phyloP scores from a whole-genome alignment of 139 green algal genomes.

The Pycnococcus provasolii region DNA sequence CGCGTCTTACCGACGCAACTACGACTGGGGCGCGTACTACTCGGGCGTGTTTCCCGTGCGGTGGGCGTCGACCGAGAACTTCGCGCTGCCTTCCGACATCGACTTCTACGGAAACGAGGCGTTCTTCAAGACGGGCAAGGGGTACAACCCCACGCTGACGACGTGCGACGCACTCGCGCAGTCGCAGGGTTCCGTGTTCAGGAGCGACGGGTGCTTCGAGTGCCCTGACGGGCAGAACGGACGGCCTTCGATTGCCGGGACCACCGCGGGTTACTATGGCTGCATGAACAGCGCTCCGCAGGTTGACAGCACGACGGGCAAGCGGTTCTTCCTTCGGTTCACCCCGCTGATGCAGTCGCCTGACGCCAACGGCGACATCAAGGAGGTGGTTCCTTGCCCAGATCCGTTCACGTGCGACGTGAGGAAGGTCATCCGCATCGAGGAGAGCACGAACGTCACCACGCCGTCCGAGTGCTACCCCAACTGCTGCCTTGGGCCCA shows the following conservation, averaged over 20 bases:
- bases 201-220: neutral
- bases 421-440: neutral
- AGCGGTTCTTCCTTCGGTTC: no score
- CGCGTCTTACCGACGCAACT: conserved; percentile 7
- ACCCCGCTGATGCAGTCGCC: no score
- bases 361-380: neutral
- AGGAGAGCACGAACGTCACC: neutral
- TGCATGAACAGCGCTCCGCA: no score
- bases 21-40: conserved; percentile 1
- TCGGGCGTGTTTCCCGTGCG: conserved; percentile 4
- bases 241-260: no score
- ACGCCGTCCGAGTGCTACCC: no score
- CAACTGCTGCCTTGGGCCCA: no score
- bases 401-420: conserved; percentile 18
- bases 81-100: neutral
- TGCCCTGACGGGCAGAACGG: neutral
- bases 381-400: conserved; percentile 7
- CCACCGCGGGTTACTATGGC: no score
- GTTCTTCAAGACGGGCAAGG: neutral
- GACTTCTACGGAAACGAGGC: neutral
- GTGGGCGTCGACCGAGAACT: conserved; percentile 7
- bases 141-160: no score
- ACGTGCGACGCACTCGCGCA: neutral
- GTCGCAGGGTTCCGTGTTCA: neutral
- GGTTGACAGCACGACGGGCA: no score